These are phyloP conservation scores for Lotus japonicus DNA, from an alignment of 306 rosid genomes.

Conservation along the genomic window DNA sequence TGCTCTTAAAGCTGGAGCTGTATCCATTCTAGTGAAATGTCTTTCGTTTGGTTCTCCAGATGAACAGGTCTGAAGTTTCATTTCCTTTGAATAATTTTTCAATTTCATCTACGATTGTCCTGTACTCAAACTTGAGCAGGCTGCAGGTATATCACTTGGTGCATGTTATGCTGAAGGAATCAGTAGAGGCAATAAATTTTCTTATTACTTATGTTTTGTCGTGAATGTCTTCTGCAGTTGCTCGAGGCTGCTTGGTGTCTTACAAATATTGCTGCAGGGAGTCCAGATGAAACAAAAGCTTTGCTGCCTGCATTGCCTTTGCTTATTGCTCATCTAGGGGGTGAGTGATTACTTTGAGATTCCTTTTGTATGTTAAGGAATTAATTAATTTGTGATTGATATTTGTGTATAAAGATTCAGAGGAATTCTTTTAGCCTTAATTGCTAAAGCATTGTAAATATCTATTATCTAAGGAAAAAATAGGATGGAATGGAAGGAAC, in stretches of 20 bases:
- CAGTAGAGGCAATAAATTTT: conserved; percentile 1
- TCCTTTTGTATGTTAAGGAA: conserved; percentile 11
- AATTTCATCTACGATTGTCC: not conserved
- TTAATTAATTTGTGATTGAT: not conserved
- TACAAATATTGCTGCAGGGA: conserved; percentile 95
- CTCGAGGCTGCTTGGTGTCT: conserved; percentile 99
- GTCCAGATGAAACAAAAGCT: conserved; percentile 86
- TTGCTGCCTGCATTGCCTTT: conserved; percentile 83
- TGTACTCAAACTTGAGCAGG: not conserved
- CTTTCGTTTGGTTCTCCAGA: conserved; percentile 94
- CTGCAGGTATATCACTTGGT: conserved; percentile 3
- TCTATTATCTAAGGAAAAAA: conserved; percentile 13
- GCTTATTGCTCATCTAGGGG: conserved; percentile 97
- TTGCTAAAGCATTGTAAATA: conserved; percentile 4
- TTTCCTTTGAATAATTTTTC: conserved; percentile 3
- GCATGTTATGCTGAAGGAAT: not conserved
- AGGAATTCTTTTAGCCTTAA: not conserved
- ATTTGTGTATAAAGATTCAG: conserved; percentile 1
- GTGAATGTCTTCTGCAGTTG: conserved; percentile 56
- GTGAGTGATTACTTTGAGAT: conserved; percentile 38
- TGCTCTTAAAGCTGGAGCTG: conserved; percentile 77
- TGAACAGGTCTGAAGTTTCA: conserved; percentile 62
- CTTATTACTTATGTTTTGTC: conserved; percentile 17
- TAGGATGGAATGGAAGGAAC: not conserved
- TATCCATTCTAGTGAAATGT: conserved; percentile 71